Conservation (phyloP, 345 rosid species). For the Citrus sp. region DNA sequence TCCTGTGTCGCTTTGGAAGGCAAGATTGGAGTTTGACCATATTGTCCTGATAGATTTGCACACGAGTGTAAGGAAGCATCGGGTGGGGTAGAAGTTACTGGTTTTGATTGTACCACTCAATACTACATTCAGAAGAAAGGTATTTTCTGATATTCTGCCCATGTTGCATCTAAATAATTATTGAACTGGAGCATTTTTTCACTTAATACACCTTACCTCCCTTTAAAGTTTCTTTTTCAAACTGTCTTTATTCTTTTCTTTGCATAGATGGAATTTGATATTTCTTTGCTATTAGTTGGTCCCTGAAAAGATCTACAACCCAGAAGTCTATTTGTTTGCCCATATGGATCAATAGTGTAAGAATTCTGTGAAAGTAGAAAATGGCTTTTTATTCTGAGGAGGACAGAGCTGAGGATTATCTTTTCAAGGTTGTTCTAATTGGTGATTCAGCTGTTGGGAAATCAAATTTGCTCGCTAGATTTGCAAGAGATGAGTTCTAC, state of each 20-base stretch:
- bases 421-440: constrained; percentile 83
- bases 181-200: constrained; percentile 10
- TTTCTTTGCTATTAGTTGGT: constrained; percentile 19
- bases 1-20: constrained; percentile 2
- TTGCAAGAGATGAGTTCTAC: constrained; percentile 91
- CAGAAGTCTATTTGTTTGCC: constrained; percentile 16
- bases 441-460: constrained; percentile 99
- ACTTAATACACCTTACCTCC: constrained; percentile 34
- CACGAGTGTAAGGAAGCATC: constrained; percentile 15
- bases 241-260: constrained; percentile 28
- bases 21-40: constrained; percentile 3
- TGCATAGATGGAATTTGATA: constrained; percentile 16
- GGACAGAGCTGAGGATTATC: constrained; percentile 85
- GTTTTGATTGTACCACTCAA: constrained; percentile 10
- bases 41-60: constrained; percentile 6
- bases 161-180: constrained; percentile 11
- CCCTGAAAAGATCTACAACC: constrained; percentile 9
- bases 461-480: constrained; percentile 95
- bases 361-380: constrained; percentile 28
- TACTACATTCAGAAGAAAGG: constrained; percentile 30
- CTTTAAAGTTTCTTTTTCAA: constrained; percentile 40
- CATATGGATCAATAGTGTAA: constrained; percentile 47
- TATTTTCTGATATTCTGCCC: constrained; percentile 17
- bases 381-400: constrained; percentile 81
- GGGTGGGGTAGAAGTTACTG: constrained; percentile 23